Evolutionary conservation across 257 asterid species (phyloP), one percentile per base, ranked within the genome.

Genomic region (Fraxinus quadrangulata): DNA sequence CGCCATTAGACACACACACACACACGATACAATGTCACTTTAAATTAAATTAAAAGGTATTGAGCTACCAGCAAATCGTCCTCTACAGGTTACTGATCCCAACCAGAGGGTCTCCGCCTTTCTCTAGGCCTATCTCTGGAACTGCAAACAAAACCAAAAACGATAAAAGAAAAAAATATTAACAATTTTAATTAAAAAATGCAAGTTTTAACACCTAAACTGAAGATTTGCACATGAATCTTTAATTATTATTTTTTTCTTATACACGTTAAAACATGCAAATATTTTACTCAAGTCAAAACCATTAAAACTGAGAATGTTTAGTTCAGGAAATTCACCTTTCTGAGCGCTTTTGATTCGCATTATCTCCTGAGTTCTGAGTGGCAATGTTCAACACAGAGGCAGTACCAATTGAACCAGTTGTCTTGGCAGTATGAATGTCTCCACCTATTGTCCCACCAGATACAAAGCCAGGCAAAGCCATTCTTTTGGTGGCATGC

Each of bases 361-460:
- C 81, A 54, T 59, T 76, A 68, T 87, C 90, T 77, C 88, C 78
- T 0, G 87, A 79, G 75, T 69, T 84, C 17, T 82, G 84, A 54
- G 71, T 33, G 21, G 81, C 33, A 33, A 86, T 76, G 78, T 76
- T 78, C 72, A 90, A 78, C 24, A 86, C 77, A 36, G 89, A 77
- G 80, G 90, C 78, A 37, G 89, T 33, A 76, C 70, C 30, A 12
- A 83, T 73, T 7, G 88, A 81, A 77, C 84, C 86, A 77, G 78
- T 79, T 31, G 74, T 75, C 78, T 76, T 90, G 76, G 87, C 72
- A 51, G 86, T 82, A 70, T 81, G 84, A 75, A 84, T 39, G 67
- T 88, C 88, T 59, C 98, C 99, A 70, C 99, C 99, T 74, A 95
- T 95, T 23, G 92, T 88, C 80, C 98, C 99, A 80, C 99, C 99